Percentiles rank a stretch among this genome's conserved stretches.
Evolutionary conservation across 805 yeast genomes (phyloP).

Genomic region (Suhomyces sp.): DNA sequence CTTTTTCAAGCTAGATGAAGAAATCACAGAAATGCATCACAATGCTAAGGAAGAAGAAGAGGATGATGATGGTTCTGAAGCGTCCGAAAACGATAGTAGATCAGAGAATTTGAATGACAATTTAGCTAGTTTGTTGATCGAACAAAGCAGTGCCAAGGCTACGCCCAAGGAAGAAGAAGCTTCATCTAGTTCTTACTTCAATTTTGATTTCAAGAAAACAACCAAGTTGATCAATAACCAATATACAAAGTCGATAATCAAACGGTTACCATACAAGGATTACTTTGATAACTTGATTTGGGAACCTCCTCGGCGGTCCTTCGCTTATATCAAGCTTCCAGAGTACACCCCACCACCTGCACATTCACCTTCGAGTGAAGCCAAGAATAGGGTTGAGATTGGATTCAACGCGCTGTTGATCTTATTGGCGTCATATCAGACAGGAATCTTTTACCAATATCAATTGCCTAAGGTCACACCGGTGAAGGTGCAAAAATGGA

Average conservation of each 20-base stretch:
- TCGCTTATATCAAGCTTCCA: slow-evolving; percentile 41
- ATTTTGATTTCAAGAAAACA: slow-evolving; percentile 23
- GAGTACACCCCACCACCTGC: slow-evolving; percentile 22
- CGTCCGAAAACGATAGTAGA: slow-evolving; percentile 17
- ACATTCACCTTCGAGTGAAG: slow-evolving; percentile 2
- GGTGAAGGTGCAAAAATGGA: slow-evolving; percentile 1
- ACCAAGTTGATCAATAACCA: slow-evolving; percentile 32
- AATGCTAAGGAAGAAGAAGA: slow-evolving; percentile 9
- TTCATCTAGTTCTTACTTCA: slow-evolving; percentile 14
- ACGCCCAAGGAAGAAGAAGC: slow-evolving; percentile 12
- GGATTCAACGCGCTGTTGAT: slow-evolving; percentile 37
- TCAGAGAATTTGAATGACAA: slow-evolving; percentile 45
- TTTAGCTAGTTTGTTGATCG: slow-evolving; percentile 36
- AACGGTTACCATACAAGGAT: slow-evolving; percentile 40
- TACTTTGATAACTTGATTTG: slow-evolving; percentile 41
- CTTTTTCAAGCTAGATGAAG: slow-evolving; percentile 27
- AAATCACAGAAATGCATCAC: background rate
- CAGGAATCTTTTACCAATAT: slow-evolving; percentile 40
- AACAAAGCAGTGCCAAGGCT: slow-evolving; percentile 21
- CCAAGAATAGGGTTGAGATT: slow-evolving; percentile 29
- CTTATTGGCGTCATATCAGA: slow-evolving; percentile 37
- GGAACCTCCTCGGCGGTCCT: slow-evolving; percentile 44
- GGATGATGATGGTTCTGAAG: slow-evolving; percentile 18
- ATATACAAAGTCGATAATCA: slow-evolving; percentile 38
- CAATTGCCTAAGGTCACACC: slow-evolving; percentile 25